Base-by-base conservation (phyloP, 441 rosid genomes). In the Gossypium davidsonii region DNA sequence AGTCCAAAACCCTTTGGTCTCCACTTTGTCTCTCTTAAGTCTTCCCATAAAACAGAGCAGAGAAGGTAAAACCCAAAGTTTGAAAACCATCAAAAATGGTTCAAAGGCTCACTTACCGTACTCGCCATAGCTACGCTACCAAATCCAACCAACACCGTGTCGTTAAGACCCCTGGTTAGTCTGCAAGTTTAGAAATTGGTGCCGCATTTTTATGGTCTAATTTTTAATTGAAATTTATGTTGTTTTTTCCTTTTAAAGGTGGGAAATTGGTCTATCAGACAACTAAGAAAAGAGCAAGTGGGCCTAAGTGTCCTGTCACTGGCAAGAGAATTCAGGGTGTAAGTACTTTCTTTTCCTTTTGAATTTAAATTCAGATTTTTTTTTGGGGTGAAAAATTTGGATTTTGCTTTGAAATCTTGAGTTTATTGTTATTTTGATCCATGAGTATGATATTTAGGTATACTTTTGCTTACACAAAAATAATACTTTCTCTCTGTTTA, bases 301-400 rank as follows among this genome's bases (percentile, higher is more conserved):
- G 94, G 3, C 94, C 94, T 2, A 88, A 85, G 79, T 91, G 97
- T 72, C 91, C 97, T 8, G 95, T 91, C 44, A 88, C 92, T 44
- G 95, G 95, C 39, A 91, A 91, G 85, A 81, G 95, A 62, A 91
- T 91, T 57, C 95, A 91, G 73, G 95, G 95, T 77, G 97, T 90
- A 83, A 42, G 86, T 77, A 21, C 66, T 59, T 26, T 56, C 7
- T 58, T 17, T 20, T 42, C 21, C 0, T 4, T 21, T 21, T 42
- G 0, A 23, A 9, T n/a, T 21, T 46, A 4, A 57, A 1, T 57
- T 57, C 31, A 0, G 3, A 8, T 21, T 21, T 20, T 37, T 61
- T 25, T 59, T 0, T 0, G 12, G 7, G 26, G 12, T 52, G 56
- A n/a, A n/a, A 39, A 34, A 0, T 12, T n/a, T 52, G 18, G 31